Base-by-base conservation (phyloP, 768 basidiomycete genomes). In the Imleria badia region DNA sequence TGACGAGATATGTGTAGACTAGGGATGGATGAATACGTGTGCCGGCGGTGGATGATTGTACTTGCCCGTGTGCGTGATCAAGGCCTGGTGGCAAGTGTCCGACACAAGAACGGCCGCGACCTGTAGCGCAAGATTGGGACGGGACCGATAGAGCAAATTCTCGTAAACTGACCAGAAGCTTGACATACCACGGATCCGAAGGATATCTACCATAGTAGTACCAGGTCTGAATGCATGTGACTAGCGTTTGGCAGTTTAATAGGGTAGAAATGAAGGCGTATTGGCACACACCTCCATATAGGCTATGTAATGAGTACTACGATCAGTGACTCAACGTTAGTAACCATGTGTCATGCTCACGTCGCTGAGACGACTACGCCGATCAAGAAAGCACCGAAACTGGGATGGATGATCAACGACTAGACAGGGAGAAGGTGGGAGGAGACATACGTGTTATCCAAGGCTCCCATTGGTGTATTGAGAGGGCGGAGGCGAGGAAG, bases 191-290 rank as follows among this genome's bases (percentile, higher is more conserved):
- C 26, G 70, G 65, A 66, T 85, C 83, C 34, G 70, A 72, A 51
- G 80, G 77, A 61, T 84, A 72, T 3, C 54, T 76, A 17, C 69
- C 72, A 49, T 70, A 84, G 63, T 84, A 85, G 59, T 79, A 84
- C 75, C 75, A 83, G 2, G 78, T 75, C 65, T 85, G 84, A 14
- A 85, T 73, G 52, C 74, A 72, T 14, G 83, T 83, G 20, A 85
- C 84, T 85, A 41, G 36, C 0, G 38, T 8, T 43, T 34, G 30
- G 11, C 12, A 29, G 39, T 14, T 68, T 56, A 31, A 60, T 34
- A 19, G n/a, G 19, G n/a, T 5, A 38, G 35, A 42, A 31, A 55
- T 47, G 42, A 45, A 60, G 33, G 35, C 17, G 23, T 3, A 14
- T 33, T 34, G 17, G 7, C 22, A 61, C 71, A 1, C 45, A 82